These are phyloP conservation scores for Lithocarpus polystachyus DNA, from an alignment of 306 rosid species.

Conservation along the genomic window DNA sequence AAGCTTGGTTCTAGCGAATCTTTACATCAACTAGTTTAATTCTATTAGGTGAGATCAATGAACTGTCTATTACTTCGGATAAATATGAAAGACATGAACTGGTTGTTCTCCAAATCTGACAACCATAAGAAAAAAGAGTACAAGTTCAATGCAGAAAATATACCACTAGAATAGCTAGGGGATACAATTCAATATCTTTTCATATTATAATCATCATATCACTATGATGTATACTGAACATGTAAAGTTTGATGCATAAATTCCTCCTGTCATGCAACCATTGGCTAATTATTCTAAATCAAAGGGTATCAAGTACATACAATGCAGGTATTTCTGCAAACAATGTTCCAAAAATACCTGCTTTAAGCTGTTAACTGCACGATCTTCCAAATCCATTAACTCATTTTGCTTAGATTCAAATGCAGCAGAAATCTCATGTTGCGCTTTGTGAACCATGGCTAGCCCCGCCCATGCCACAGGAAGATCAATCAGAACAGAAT, in stretches of 20 bases:
- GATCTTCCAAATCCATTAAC: conserved; percentile 69
- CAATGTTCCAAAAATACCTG: conserved; percentile 44
- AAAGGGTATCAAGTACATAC: not conserved
- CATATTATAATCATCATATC: not conserved
- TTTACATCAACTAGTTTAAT: not conserved
- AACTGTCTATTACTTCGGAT: not conserved
- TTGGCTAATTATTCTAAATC: not conserved
- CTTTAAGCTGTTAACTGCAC: conserved; percentile 64
- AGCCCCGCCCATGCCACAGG: conserved; percentile 93
- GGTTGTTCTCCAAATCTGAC: not conserved
- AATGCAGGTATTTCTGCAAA: not conserved
- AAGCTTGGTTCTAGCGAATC: not conserved
- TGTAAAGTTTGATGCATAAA: not conserved
- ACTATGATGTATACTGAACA: not conserved
- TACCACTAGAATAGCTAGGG: not conserved
- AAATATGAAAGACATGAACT: not conserved
- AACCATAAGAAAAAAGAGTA: not conserved
- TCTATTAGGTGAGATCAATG: not conserved
- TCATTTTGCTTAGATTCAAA: conserved; percentile 61
- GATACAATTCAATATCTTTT: not conserved
- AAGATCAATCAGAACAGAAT: conserved; percentile 62
- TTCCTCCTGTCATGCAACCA: not conserved
- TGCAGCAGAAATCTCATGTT: conserved; percentile 82
- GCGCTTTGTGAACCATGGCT: conserved; percentile 92
- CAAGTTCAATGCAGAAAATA: not conserved